Base-by-base conservation (phyloP, 768 basidiomycete species). In the Imleria badia region DNA sequence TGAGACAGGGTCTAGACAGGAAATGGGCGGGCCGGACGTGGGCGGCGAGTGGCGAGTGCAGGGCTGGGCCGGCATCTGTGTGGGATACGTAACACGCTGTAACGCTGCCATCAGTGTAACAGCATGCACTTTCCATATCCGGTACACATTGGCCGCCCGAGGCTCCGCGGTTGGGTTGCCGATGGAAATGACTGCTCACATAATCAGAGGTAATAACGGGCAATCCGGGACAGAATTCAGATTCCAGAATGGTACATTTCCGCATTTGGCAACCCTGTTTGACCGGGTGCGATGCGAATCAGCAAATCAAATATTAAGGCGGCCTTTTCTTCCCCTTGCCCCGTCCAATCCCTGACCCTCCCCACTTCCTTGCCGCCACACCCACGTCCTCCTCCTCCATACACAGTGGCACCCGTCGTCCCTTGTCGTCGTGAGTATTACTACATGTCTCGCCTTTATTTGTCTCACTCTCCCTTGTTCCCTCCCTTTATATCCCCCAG, bases 271-370 rank as follows among this genome's bases (percentile, higher is more conserved):
- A 49, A 14, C 42, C 19, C 48, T 48, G 63, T 68, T 66, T 48
- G 52, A 55, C 54, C 49, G 41, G 63, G 60, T 67, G 65, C 62
- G 68, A 70, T 69, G 71, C 65, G 70, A 72, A 67, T 67, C 69
- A 63, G 52, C 65, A 63, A 71, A 72, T 71, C 69, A 71, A 72
- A 73, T 73, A 72, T 70, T 71, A 72, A 67, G 69, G 60, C 69
- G 61, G 65, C 53, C 59, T 66, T 71, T 68, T 65, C 50, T 48
- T 45, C 48, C 54, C 52, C 55, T 48, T 52, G 45, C 47, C 52
- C 44, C 58, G 58, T 66, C 67, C 58, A 62, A 58, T 67, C 66
- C 66, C 56, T 64, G 55, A 31, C 57, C 53, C 45, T 47, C 56
- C 57, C 60, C 54, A 61, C 53, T 49, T 59, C 61, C 59, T 50